Evolutionary conservation across 1,284 basidiomycete genomes (phyloP).

Genomic region (Papiliotrema fonsecae): DNA sequence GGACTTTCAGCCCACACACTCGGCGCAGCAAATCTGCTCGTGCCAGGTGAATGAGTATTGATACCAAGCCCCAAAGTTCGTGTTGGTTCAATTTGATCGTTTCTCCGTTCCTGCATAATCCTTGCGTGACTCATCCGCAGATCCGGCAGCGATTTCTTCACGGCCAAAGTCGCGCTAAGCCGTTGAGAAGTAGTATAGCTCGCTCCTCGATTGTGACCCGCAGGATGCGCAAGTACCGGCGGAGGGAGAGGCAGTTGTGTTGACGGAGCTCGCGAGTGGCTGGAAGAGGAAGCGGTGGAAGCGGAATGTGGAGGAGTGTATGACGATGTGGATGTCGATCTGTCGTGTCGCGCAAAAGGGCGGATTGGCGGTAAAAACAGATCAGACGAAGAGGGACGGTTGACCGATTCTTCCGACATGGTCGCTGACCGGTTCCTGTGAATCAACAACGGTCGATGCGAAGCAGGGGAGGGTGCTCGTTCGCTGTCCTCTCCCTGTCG

Average conservation of each 20-base stretch:
- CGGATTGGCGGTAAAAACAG: slow-evolving; percentile 2
- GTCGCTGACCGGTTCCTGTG: slow-evolving; percentile 21
- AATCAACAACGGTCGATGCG: background rate
- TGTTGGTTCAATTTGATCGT: slow-evolving; percentile 22
- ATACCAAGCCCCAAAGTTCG: slow-evolving; percentile 32
- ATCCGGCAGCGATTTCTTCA: slow-evolving; percentile 85
- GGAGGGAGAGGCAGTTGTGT: slow-evolving; percentile 14
- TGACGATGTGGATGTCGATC: slow-evolving; percentile 20
- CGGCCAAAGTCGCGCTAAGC: slow-evolving; percentile 49
- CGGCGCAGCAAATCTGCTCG: slow-evolving; percentile 8
- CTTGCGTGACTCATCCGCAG: slow-evolving; percentile 59
- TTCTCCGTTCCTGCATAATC: slow-evolving; percentile 45
- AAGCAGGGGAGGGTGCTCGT: background rate
- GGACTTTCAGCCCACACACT: slow-evolving; percentile 6
- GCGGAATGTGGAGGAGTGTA: slow-evolving; percentile 28
- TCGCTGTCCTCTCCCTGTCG: slow-evolving; percentile 6
- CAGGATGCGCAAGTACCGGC: slow-evolving; percentile 3
- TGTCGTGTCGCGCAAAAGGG: slow-evolving; percentile 12
- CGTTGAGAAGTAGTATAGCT: slow-evolving; percentile 43
- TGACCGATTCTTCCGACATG: slow-evolving; percentile 24
- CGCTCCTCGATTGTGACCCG: slow-evolving; percentile 38
- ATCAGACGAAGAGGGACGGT: slow-evolving; percentile 11
- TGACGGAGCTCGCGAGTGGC: slow-evolving; percentile 26
- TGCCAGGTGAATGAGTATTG: slow-evolving; percentile 14
- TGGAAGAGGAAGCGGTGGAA: slow-evolving; percentile 30